Percentiles rank a stretch among this genome's conserved stretches.
Evolutionary conservation across 2,329 filamentous ascomycete species (phyloP).

Genomic region (Neonectria coccinea): DNA sequence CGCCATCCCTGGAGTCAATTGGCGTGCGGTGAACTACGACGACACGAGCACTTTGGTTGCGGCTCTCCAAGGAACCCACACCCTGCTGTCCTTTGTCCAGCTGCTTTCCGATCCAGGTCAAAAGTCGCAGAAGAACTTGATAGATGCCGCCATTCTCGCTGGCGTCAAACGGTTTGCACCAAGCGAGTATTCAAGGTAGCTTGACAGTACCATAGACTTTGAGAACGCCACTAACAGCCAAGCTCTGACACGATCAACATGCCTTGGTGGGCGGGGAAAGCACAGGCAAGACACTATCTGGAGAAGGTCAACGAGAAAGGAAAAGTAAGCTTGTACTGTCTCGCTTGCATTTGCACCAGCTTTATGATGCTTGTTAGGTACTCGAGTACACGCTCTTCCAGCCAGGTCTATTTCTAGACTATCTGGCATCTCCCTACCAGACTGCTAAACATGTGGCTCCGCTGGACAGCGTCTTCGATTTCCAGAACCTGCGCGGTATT

Average conservation of each 20-base stretch:
- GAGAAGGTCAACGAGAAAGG: conserved; percentile 58
- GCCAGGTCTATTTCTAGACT: conserved; percentile 64
- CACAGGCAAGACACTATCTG: conserved; percentile 59
- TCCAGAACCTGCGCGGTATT: not conserved
- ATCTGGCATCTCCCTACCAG: conserved; percentile 62
- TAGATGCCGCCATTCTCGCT: not conserved
- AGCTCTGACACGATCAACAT: not conserved
- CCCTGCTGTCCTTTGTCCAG: conserved; percentile 64
- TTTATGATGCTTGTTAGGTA: conserved; percentile 48
- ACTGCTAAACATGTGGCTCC: conserved; percentile 58
- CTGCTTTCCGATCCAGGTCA: conserved; percentile 15
- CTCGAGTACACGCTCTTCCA: conserved; percentile 68
- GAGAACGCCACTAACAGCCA: not conserved
- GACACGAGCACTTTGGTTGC: conserved; percentile 48
- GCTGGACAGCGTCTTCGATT: conserved; percentile 54
- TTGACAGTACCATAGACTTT: not conserved
- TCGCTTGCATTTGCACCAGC: not conserved
- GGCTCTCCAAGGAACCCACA: conserved; percentile 60
- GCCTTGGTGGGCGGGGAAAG: conserved; percentile 47
- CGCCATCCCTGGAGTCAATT: conserved; percentile 24
- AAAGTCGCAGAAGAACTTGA: not conserved
- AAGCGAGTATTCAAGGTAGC: conserved; percentile 55
- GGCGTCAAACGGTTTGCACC: conserved; percentile 59
- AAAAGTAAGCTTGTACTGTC: not conserved
- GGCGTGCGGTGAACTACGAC: conserved; percentile 50